phyloP scores from a whole-genome alignment of 2,329 filamentous ascomycete species.

The Colletotrichum orchidophilum region DNA sequence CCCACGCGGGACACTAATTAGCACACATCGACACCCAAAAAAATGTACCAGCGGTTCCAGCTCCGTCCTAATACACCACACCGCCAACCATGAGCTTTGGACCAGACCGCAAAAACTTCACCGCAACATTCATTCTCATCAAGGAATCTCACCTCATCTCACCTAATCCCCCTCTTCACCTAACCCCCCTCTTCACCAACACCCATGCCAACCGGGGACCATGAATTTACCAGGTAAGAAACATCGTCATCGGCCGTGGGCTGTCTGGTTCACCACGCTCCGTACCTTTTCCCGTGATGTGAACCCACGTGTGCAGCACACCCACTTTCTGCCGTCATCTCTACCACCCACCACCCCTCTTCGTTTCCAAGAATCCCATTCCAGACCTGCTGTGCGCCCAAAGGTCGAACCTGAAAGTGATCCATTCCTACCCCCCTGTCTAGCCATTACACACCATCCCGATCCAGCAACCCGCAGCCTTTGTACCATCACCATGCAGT shows the following conservation, averaged over 20 bases:
- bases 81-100: neutral
- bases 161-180: neutral
- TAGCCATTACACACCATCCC: neutral
- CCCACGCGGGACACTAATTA: neutral
- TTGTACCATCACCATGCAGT: neutral
- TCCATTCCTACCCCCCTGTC: neutral
- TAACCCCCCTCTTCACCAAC: conserved; percentile 6
- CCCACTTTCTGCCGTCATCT: conserved; percentile 4
- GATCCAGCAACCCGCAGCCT: neutral
- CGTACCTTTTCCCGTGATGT: conserved; percentile 7
- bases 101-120: neutral
- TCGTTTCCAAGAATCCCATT: neutral
- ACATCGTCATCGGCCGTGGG: neutral
- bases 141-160: neutral
- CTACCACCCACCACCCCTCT: neutral
- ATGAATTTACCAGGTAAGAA: neutral
- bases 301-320: conserved; percentile 25
- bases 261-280: neutral
- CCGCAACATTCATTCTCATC: conserved; percentile 1
- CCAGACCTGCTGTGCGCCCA: neutral
- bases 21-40: neutral
- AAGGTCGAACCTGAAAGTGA: neutral
- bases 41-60: neutral
- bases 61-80: neutral
- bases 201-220: neutral